Evolutionary conservation across 257 asterid species (phyloP).

Genomic region (Solanum virginianum): DNA sequence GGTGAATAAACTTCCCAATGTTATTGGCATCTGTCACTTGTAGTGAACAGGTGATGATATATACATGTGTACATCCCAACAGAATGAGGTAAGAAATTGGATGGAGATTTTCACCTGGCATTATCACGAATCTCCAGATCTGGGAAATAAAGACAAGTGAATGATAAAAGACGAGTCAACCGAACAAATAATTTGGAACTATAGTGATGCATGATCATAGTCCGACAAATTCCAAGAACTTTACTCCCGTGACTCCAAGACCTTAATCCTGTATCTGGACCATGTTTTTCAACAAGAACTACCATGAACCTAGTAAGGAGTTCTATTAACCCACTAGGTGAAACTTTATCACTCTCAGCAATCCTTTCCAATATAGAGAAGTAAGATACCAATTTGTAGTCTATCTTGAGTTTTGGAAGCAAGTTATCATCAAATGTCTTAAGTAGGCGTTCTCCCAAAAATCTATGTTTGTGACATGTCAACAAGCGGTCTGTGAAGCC

Average conservation of each 20-base stretch:
- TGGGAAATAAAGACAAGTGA: conserved; percentile 68
- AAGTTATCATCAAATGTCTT: conserved; percentile 57
- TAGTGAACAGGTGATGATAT: neutral
- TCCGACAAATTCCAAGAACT: conserved; percentile 78
- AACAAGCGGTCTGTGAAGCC: conserved; percentile 59
- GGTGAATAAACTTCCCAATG: neutral
- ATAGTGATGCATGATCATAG: conserved; percentile 69
- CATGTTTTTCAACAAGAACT: conserved; percentile 69
- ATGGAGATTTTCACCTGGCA: conserved; percentile 49
- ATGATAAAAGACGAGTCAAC: conserved; percentile 61
- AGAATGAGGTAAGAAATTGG: neutral
- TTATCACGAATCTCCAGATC: conserved; percentile 93
- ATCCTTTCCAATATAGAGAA: conserved; percentile 77
- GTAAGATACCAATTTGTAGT: conserved; percentile 69
- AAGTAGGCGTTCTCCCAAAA: conserved; percentile 78
- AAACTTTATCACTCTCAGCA: conserved; percentile 53
- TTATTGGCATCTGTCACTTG: neutral
- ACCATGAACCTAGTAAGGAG: conserved; percentile 55
- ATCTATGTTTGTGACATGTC: conserved; percentile 57
- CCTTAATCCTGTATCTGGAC: conserved; percentile 70
- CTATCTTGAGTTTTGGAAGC: conserved; percentile 57
- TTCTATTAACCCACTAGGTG: conserved; percentile 62
- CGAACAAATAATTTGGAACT: conserved; percentile 73
- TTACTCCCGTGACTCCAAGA: conserved; percentile 86
- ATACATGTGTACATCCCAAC: neutral